Evolutionary conservation across 2,329 filamentous ascomycete species (phyloP), one percentile per base, ranked within the genome.

Genomic region (Diaporthe ilicicola): DNA sequence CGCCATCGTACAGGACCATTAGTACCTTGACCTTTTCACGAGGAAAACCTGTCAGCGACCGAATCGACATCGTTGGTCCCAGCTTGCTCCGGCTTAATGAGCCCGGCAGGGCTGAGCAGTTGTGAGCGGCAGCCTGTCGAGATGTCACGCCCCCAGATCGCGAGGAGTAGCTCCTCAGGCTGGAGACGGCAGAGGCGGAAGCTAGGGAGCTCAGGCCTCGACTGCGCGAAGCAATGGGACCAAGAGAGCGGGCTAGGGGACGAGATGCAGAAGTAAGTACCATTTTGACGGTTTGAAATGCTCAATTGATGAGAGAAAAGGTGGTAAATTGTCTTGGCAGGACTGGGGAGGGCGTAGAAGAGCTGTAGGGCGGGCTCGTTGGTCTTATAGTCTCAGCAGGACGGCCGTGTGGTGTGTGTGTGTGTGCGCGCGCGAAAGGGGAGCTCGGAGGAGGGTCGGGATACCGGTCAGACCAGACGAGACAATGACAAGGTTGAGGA

Each of bases 1-100:
- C 89, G 82, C 94, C 95, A 85, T 98, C 95, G 88, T 98, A 98
- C 77, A 97, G 90, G 78, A 97, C 93, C 81, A 95, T 88, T 81
- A 98, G 92, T 85, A 98, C 93, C 88, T 98, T 98, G 87, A 95
- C 95, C 94, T 98, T 82, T 84, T 84, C 81, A 80, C 79, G 81
- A 77, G 68, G 64, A 34, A 76, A 74, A 73, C 82, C 82, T 77
- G 86, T 87, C 79, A 88, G 85, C 83, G 83, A 89, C 85, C 89
- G 89, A 77, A 86, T 86, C 75, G 91, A 86, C 80, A 88, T 87
- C 73, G 53, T 56, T 27, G 70, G 59, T 67, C 70, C 68, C 72
- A 74, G 62, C 67, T 67, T 72, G 72, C 70, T 71, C 55, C 69
- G 71, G 44, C 51, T 48, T 66, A 66, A 42, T 42, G 56, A 53